Evolutionary conservation across 352 stramenopile species (phyloP).

Genomic region (Phytopythium mirpurense): DNA sequence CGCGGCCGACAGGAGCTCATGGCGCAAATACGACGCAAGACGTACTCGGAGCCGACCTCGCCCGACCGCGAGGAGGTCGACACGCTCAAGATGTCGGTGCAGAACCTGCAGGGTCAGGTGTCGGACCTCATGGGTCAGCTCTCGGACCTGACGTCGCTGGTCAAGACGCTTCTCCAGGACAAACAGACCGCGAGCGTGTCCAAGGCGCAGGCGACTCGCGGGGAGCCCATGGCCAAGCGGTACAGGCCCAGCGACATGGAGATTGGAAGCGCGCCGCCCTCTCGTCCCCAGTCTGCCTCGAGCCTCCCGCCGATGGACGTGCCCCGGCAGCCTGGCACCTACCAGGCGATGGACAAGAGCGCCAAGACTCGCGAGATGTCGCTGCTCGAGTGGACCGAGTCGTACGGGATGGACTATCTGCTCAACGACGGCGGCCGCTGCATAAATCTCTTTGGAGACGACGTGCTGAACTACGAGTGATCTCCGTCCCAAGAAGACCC

Average conservation of each 20-base stretch:
- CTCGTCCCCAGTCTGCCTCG: constrained; percentile 3
- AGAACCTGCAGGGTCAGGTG: constrained; percentile 68
- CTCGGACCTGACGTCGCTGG: constrained; percentile 62
- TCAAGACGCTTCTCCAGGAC: constrained; percentile 69
- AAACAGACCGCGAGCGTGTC: constrained; percentile 15
- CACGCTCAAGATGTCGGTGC: constrained; percentile 65
- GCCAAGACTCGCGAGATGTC: constrained; percentile 59
- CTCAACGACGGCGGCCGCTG: constrained; percentile 50
- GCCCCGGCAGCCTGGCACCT: neutral
- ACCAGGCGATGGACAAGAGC: constrained; percentile 25
- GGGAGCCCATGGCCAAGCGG: constrained; percentile 37
- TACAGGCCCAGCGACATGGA: constrained; percentile 21
- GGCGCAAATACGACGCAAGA: constrained; percentile 84
- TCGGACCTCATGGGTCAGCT: constrained; percentile 76
- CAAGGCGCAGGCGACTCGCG: constrained; percentile 1
- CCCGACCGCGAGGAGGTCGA: constrained; percentile 76
- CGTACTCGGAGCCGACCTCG: constrained; percentile 76
- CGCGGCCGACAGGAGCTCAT: constrained; percentile 83
- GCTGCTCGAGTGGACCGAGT: constrained; percentile 75
- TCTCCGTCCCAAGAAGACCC: too few species aligned
- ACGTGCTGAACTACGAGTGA: constrained; percentile 56
- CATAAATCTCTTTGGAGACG: constrained; percentile 57
- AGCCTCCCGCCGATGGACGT: constrained; percentile 7
- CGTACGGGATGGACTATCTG: constrained; percentile 77
- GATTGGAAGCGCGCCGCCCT: constrained; percentile 5